Evolutionary conservation across 352 stramenopile genomes (phyloP).

Genomic region (Globisporangium uncinulatum): DNA sequence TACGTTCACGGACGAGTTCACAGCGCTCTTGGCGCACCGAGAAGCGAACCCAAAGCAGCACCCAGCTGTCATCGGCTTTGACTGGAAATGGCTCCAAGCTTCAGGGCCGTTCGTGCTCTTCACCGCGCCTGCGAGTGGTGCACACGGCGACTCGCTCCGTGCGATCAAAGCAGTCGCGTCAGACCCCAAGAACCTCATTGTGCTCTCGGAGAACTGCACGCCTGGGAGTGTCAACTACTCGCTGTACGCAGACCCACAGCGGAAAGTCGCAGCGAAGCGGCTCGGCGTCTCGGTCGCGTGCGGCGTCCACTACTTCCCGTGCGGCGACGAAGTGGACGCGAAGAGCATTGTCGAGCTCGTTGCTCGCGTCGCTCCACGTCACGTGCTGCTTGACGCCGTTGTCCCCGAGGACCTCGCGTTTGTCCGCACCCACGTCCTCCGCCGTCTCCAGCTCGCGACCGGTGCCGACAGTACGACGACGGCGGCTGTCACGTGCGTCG

Average conservation of each 20-base stretch:
- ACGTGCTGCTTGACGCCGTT: slow-evolving; percentile 64
- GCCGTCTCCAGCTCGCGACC: slow-evolving; percentile 32
- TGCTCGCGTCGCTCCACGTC: slow-evolving; percentile 41
- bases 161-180: slow-evolving; percentile 55
- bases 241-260: slow-evolving; percentile 71
- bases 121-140: slow-evolving; percentile 69
- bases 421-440: slow-evolving; percentile 54
- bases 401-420: slow-evolving; percentile 57
- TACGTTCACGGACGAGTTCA: slow-evolving; percentile 49
- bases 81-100: slow-evolving; percentile 65
- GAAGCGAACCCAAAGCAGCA: slow-evolving; percentile 12
- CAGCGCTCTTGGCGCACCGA: slow-evolving; percentile 23
- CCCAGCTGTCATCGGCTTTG: slow-evolving; percentile 37
- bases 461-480: slow-evolving; percentile 17
- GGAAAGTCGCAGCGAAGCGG: slow-evolving; percentile 61
- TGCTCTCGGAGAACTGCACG: slow-evolving; percentile 80
- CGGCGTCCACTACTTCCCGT: slow-evolving; percentile 82
- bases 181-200: slow-evolving; percentile 79
- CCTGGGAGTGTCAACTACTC: slow-evolving; percentile 78
- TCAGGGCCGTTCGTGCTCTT: slow-evolving; percentile 73
- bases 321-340: slow-evolving; percentile 76
- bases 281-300: slow-evolving; percentile 65
- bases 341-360: slow-evolving; percentile 81
- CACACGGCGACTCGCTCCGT: slow-evolving; percentile 58
- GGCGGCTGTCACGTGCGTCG: neutral